Evolutionary conservation across 2,329 filamentous ascomycete species (phyloP), one percentile per base, ranked within the genome.

Genomic region (Scedosporium boydii): DNA sequence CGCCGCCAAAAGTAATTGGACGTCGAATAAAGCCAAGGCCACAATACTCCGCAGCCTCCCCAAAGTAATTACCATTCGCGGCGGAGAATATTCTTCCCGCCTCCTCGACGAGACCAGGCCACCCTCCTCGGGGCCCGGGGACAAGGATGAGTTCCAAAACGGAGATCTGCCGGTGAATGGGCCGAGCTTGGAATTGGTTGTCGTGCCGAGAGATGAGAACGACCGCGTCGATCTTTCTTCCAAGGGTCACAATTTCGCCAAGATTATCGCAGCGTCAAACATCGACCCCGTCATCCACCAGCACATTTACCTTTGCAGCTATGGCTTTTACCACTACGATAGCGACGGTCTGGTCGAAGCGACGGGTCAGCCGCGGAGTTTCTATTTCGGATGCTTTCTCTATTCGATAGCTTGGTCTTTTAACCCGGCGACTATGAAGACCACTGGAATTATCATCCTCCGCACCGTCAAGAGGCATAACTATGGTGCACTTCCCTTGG

Each of bases 341-440:
- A 29, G 53, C 18, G 38, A 38, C 46, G 14, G 23, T 9, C 10
- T 26, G 2, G 29, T 12, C 56, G 4, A 58, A 16, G 26, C 26
- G 56, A 6, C 51, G 2, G 53, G 26, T 27, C 27, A 58, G 56
- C 5, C 27, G 9, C 58, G 53, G 23, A 64, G 58, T 51, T 64
- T 63, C 60, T 64, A 64, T 44, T 53, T 64, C 34, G 63, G 63
- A n/a, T 63, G 61, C 29, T 64, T 63, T 58, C 61, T 64, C 48
- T 64, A 60, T 53, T 58, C 63, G 2, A 51, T 64, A 16, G 61
- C 56, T 26, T 64, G 63, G 63, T 64, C 63, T 21, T 61, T 60
- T 23, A 34, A 64, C 58, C 58, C 61, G 1, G 29, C 10, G 14
- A 61, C 63, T 27, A 53, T 63, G 51, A 42, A 53, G 21, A 64